A percentile compares a stretch with the other conserved stretches of the same genome.
Conservation (phyloP, 495 filamentous ascomycete species). For the Xylaria palmicola region DNA sequence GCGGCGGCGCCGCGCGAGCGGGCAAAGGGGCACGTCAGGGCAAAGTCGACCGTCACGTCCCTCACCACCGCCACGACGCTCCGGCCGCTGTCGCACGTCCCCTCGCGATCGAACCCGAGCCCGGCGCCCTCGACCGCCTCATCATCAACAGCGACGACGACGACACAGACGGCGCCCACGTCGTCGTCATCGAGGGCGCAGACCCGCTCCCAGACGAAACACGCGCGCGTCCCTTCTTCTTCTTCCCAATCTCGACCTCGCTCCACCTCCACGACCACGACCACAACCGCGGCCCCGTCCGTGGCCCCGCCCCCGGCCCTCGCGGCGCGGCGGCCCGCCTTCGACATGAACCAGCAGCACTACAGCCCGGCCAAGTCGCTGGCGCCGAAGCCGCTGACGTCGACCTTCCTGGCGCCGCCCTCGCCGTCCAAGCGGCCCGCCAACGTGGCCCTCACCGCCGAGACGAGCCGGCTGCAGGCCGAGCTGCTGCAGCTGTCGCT, state of each 20-base stretch:
- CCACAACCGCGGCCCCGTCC: conserved; percentile 9
- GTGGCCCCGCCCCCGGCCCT: conserved; percentile 17
- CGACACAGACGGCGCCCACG: conserved; percentile 9
- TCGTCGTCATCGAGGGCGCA: conserved; percentile 5
- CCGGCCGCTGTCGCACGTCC: conserved; percentile 37
- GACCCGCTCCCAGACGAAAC: conserved; percentile 20
- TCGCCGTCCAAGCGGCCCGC: conserved; percentile 51
- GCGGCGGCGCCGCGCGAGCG: conserved; percentile 7
- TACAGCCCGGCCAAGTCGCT: conserved; percentile 63
- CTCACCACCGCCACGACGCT: conserved; percentile 44
- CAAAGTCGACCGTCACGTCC: conserved; percentile 43
- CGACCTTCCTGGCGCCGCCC: conserved; percentile 51
- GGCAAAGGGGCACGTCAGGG: conserved; percentile 28
- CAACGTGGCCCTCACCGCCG: conserved; percentile 56
- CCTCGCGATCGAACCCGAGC: conserved; percentile 19
- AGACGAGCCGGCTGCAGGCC: conserved; percentile 62
- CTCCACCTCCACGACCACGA: not conserved
- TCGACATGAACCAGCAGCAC: conserved; percentile 68
- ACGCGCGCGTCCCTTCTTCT: not conserved
- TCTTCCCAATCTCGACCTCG: not conserved
- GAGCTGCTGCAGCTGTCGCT: conserved; percentile 73
- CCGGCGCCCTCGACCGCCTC: conserved; percentile 12
- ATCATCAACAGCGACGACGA: conserved; percentile 21
- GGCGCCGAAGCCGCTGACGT: conserved; percentile 55
- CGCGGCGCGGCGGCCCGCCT: conserved; percentile 50